Base-by-base conservation (phyloP, 2,329 filamentous ascomycete genomes). In the Stachybotrys chlorohalonatus region DNA sequence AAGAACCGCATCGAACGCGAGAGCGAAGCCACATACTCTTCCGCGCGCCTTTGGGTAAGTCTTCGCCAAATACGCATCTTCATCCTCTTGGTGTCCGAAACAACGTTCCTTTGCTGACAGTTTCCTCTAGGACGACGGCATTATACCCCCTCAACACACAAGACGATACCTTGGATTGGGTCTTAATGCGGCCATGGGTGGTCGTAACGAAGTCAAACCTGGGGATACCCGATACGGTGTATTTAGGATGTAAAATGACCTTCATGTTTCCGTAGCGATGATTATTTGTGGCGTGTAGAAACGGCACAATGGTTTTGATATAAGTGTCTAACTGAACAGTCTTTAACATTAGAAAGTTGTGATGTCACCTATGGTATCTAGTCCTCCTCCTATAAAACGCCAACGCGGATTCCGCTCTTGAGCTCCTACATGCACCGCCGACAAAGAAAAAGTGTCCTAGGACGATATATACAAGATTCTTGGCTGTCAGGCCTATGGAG, bases 11-110 rank as follows among this genome's bases (percentile, higher is more conserved):
- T 99, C 62, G 93, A 97, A 67, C 79, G 80, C 52, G 93, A 97
- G 75, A 95, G 89, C 54, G 89, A 96, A 62, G 90, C 90, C 1
- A 84, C 87, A 1, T 97, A 91, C 70, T 94, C 90, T 1, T 90
- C 86, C 36, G 93, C 94, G 6, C 81, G 93, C 58, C 72, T 97
- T 63, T 99, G 94, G 94, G 93, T 81, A 62, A 71, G 78, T 74
- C 54, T 15, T n/a, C n/a, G n/a, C n/a, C n/a, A n/a, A 49, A 30
- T 13, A 49, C 6, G 6, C n/a, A 7, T 11, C 6, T 11, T 30
- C 6, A 6, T 49, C 11, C 16, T 17, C 31, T n/a, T n/a, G n/a
- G n/a, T n/a, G n/a, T n/a, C n/a, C n/a, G n/a, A n/a, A n/a, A n/a
- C 17, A 49, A 49, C 5, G 24, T 49, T 46, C 24, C 36, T 47